Percentiles rank a stretch among this genome's conserved stretches.
Evolutionary conservation across 108 stramenopile genomes (phyloP).

Genomic region (Skeletonema grethae): DNA sequence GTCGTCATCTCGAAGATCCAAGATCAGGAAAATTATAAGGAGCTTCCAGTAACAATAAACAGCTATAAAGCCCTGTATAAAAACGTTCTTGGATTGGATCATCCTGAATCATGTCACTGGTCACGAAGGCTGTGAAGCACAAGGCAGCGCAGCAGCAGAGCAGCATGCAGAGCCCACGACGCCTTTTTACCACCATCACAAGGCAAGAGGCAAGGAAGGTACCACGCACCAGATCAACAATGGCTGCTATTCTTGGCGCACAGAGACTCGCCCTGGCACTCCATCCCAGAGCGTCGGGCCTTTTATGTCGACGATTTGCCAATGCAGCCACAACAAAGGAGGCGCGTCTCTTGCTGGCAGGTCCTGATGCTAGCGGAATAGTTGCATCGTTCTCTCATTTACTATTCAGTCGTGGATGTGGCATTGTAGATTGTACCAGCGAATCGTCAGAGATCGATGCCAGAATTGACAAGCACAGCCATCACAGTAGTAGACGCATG

Average conservation of each 20-base stretch:
- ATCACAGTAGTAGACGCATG: slow-evolving; percentile 62
- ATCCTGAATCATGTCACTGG: too few species aligned
- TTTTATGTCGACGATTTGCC: background rate
- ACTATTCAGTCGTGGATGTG: slow-evolving; percentile 63
- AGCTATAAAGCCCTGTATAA: too few species aligned
- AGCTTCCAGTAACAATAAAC: too few species aligned
- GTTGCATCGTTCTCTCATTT: slow-evolving; percentile 79
- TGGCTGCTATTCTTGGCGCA: background rate
- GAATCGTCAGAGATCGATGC: slow-evolving; percentile 40
- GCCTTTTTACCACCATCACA: too few species aligned
- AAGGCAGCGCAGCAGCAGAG: too few species aligned
- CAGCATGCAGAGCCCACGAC: too few species aligned
- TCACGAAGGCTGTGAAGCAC: too few species aligned
- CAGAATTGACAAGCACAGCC: slow-evolving; percentile 1
- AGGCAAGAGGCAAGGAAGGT: too few species aligned
- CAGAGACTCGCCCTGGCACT: background rate
- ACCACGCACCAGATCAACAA: too few species aligned
- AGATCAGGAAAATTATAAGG: too few species aligned
- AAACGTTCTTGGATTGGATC: too few species aligned
- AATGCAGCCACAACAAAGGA: background rate
- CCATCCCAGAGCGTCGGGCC: background rate
- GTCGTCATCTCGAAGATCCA: too few species aligned
- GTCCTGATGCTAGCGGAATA: slow-evolving; percentile 66
- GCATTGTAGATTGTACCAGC: slow-evolving; percentile 60
- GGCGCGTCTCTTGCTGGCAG: slow-evolving; percentile 53